Percentiles rank a stretch among this genome's conserved stretches.
phyloP scores from a whole-genome alignment of 1,284 basidiomycete genomes.

The Ustilago lituana region DNA sequence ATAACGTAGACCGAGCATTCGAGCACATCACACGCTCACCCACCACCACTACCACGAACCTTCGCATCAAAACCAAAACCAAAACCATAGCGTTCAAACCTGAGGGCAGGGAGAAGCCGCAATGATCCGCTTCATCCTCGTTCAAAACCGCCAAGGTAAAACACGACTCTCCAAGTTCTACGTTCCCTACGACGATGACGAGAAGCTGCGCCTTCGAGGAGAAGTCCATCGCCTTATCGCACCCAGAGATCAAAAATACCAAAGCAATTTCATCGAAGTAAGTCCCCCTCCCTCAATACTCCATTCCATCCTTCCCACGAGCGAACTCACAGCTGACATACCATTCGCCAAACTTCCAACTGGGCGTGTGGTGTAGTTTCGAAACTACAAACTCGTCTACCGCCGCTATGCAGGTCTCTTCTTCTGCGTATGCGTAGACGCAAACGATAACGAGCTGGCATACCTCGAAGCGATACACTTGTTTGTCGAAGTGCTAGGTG shows the following conservation, averaged over 20 bases:
- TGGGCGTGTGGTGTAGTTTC: conserved; percentile 36
- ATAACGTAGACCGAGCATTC: too few relatives aligned
- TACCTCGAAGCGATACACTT: conserved; percentile 97
- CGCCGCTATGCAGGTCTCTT: conserved; percentile 77
- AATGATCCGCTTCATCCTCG: conserved; percentile 93
- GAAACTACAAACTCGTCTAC: conserved; percentile 64
- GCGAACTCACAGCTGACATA: too few relatives aligned
- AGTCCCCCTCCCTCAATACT: conserved; percentile 50
- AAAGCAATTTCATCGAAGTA: conserved; percentile 98
- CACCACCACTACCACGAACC: too few relatives aligned
- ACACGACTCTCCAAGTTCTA: conserved; percentile 97
- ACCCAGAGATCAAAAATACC: conserved; percentile 97
- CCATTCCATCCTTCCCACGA: not conserved
- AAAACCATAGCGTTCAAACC: too few relatives aligned
- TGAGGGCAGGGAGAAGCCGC: too few relatives aligned
- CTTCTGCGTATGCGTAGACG: conserved; percentile 97
- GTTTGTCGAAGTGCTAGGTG: conserved; percentile 97
- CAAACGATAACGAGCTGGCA: conserved; percentile 96
- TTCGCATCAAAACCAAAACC: too few relatives aligned
- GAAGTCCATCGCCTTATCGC: conserved; percentile 96
- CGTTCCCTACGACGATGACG: conserved; percentile 73
- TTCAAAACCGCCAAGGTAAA: conserved; percentile 97
- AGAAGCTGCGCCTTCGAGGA: conserved; percentile 85
- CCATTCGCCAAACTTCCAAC: too few relatives aligned
- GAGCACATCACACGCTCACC: too few relatives aligned